Conservation (phyloP, 2,329 filamentous ascomycete species). For the Trichoderma gracile region DNA sequence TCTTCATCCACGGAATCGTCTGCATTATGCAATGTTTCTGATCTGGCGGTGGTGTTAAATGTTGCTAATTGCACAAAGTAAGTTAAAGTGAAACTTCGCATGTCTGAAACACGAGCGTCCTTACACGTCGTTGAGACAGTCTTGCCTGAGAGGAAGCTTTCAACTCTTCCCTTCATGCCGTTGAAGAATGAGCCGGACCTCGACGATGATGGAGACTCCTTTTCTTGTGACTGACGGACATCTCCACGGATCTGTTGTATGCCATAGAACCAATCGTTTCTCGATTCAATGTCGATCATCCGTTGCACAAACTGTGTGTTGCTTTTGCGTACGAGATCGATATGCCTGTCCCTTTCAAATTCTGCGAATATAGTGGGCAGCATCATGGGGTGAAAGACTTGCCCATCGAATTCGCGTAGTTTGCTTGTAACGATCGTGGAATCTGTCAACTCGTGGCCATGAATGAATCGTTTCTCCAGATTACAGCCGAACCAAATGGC, state of each 20-base stretch:
- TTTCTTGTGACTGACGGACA: not conserved
- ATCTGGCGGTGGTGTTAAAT: not conserved
- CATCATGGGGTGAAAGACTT: constrained; percentile 27
- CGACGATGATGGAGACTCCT: not conserved
- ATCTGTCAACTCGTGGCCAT: constrained; percentile 1
- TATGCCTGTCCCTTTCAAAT: constrained; percentile 28
- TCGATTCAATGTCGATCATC: constrained; percentile 11
- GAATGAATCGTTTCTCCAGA: not conserved
- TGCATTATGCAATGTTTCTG: not conserved
- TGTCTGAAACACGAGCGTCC: not conserved
- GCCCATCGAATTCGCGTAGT: constrained; percentile 22
- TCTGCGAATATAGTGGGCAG: constrained; percentile 29
- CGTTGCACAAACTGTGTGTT: constrained; percentile 12
- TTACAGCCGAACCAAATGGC: constrained; percentile 26
- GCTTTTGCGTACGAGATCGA: constrained; percentile 20
- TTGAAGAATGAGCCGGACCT: not conserved
- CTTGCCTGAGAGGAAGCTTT: not conserved
- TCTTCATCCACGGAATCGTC: not conserved
- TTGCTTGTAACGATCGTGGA: constrained; percentile 2
- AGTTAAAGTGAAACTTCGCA: not conserved
- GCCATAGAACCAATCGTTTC: not conserved
- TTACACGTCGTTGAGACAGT: not conserved
- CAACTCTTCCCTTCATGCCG: not conserved
- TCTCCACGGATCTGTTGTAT: not conserved
- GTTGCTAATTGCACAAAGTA: not conserved